Evolutionary conservation across 192 early-diverging fungal species (phyloP).

Genomic region (Coemansia sp.): DNA sequence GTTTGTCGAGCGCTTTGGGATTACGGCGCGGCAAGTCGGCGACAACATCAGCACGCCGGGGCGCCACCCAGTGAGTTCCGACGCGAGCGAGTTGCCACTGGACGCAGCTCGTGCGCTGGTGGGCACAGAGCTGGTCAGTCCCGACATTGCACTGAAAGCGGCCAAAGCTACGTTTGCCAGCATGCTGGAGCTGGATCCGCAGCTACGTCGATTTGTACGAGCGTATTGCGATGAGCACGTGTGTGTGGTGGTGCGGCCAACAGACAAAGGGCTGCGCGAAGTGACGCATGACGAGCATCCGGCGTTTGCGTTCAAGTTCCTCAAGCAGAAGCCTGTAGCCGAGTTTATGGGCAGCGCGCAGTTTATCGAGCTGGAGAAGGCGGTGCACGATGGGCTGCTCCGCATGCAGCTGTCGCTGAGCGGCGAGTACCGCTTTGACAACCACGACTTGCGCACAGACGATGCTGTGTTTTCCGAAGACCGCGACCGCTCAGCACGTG

Average conservation of each 20-base stretch:
- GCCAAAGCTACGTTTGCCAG: constrained; percentile 70
- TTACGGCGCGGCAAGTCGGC: constrained; percentile 64
- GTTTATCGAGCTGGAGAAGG: constrained; percentile 74
- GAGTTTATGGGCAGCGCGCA: constrained; percentile 68
- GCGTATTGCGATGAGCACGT: constrained; percentile 68
- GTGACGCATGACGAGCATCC: constrained; percentile 75
- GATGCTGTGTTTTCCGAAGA: constrained; percentile 28
- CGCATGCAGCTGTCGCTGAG: constrained; percentile 40
- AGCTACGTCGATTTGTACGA: constrained; percentile 74
- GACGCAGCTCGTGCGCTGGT: constrained; percentile 35
- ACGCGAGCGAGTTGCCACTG: constrained; percentile 7
- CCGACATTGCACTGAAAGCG: constrained; percentile 46
- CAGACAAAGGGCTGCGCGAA: constrained; percentile 71
- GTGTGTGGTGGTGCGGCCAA: constrained; percentile 73
- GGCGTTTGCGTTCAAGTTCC: constrained; percentile 82
- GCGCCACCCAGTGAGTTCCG: constrained; percentile 26
- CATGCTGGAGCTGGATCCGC: constrained; percentile 79
- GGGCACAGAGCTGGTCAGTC: constrained; percentile 21
- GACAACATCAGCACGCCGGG: constrained; percentile 58
- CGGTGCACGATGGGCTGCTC: constrained; percentile 71
- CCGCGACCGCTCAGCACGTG: constrained; percentile 12
- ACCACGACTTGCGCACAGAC: constrained; percentile 17
- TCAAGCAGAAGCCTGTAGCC: constrained; percentile 71
- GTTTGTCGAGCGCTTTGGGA: constrained; percentile 53
- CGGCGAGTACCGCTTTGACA: constrained; percentile 29